These are phyloP conservation scores for Gaertneriomyces sp. DNA, from an alignment of 192 early-diverging fungal species.

Conservation along the genomic window DNA sequence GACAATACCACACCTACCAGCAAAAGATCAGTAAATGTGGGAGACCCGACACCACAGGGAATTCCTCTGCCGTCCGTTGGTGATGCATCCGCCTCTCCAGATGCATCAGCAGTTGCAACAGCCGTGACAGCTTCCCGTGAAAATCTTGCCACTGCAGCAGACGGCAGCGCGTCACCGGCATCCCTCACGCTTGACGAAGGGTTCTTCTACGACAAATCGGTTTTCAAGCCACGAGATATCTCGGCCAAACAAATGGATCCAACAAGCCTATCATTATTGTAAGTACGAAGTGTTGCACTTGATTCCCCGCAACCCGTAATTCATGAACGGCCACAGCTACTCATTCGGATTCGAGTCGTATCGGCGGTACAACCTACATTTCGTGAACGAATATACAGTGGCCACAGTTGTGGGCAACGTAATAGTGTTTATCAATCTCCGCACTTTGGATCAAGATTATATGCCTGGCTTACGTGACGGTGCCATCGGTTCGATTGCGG, in stretches of 20 bases:
- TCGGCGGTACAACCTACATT: constrained; percentile 53
- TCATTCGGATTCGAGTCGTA: constrained; percentile 56
- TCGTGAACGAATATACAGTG: constrained; percentile 44
- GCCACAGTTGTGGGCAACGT: constrained; percentile 55
- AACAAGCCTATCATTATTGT: constrained; percentile 34
- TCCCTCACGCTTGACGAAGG: constrained; percentile 17
- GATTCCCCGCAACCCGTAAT: neutral
- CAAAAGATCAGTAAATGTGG: constrained; percentile 11
- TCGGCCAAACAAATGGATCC: constrained; percentile 33
- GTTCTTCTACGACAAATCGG: constrained; percentile 23
- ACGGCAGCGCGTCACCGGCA: neutral
- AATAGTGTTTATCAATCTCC: constrained; percentile 50
- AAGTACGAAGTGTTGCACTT: constrained; percentile 7
- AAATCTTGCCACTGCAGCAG: neutral
- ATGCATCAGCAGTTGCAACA: constrained; percentile 3
- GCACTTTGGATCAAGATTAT: constrained; percentile 47
- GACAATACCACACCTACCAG: constrained; percentile 4
- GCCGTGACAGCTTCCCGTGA: constrained; percentile 11
- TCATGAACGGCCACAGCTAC: constrained; percentile 21
- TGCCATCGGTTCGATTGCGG: constrained; percentile 53
- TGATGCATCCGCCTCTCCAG: constrained; percentile 14
- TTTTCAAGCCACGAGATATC: constrained; percentile 17
- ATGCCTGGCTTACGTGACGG: constrained; percentile 49
- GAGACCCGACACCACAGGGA: constrained; percentile 16
- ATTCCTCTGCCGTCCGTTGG: constrained; percentile 8